phyloP scores from a whole-genome alignment of 306 rosid genomes.

The Inga laurina region DNA sequence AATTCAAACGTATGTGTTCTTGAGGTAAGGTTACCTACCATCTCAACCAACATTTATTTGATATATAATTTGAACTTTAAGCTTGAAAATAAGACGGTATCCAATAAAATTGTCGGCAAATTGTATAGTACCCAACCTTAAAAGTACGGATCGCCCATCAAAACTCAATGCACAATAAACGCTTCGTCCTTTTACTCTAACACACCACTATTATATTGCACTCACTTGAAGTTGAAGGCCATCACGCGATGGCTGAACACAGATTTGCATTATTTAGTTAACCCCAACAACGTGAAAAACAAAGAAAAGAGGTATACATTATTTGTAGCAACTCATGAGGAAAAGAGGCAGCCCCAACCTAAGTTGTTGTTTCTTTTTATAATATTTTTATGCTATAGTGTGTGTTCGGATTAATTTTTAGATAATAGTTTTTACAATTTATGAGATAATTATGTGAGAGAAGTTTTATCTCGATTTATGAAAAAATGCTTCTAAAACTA shows the following conservation, averaged over 20 bases:
- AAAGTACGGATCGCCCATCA: not conserved
- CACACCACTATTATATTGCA: not conserved
- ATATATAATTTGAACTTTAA: not conserved
- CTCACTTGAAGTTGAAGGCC: not conserved
- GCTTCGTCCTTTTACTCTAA: not conserved
- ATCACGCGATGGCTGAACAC: not conserved
- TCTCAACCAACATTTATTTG: too few species aligned
- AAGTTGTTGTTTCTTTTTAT: not conserved
- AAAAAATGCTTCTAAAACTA: too few species aligned
- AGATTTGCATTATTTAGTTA: not conserved
- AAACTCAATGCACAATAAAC: not conserved
- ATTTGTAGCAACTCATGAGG: not conserved
- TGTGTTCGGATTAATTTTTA: too few species aligned
- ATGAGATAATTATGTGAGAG: too few species aligned
- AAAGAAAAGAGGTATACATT: not conserved
- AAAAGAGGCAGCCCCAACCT: not conserved
- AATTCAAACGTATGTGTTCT: too few species aligned
- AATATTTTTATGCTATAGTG: not conserved
- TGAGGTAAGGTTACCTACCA: too few species aligned
- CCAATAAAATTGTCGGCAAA: not conserved
- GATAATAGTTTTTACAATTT: too few species aligned
- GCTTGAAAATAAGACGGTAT: not conserved
- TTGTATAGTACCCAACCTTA: not conserved
- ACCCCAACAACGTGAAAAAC: not conserved
- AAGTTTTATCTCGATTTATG: too few species aligned